phyloP scores from a whole-genome alignment of 2,329 filamentous ascomycete species.

The Aspergillus ibericus region DNA sequence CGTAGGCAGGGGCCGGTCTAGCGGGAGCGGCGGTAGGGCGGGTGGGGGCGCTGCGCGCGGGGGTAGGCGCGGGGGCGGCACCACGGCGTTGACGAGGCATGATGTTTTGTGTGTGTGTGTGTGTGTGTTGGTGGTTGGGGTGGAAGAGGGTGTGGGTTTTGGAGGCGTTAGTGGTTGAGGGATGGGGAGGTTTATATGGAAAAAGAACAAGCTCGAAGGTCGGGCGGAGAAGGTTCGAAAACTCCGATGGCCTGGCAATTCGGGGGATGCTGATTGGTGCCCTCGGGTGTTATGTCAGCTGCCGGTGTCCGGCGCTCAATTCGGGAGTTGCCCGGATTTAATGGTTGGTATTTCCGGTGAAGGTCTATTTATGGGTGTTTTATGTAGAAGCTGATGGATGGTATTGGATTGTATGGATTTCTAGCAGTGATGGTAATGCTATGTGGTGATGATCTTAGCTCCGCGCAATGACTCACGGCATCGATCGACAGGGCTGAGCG shows the following conservation, averaged over 20 bases:
- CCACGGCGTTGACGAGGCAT: conserved; percentile 80
- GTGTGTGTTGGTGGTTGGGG: conserved; percentile 25
- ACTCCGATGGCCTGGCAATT: conserved; percentile 23
- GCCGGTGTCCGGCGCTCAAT: conserved; percentile 1
- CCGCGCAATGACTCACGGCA: conserved; percentile 6
- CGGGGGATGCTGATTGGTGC: conserved; percentile 14
- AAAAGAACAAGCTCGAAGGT: conserved; percentile 25
- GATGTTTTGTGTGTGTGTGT: conserved; percentile 32
- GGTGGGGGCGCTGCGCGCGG: conserved; percentile 58
- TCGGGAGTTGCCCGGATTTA: neutral
- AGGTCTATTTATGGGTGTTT: too few species aligned
- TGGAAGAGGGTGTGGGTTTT: conserved; percentile 3
- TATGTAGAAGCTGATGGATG: neutral
- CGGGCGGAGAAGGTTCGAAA: conserved; percentile 26
- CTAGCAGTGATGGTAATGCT: neutral
- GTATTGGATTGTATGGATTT: neutral
- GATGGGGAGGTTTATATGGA: conserved; percentile 16
- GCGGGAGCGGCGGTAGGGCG: conserved; percentile 66
- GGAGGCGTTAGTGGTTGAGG: conserved; percentile 18
- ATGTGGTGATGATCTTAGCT: neutral
- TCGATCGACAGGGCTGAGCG: conserved; percentile 6
- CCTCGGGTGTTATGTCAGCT: conserved; percentile 2
- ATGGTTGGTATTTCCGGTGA: neutral
- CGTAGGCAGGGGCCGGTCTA: conserved; percentile 54
- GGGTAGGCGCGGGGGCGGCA: conserved; percentile 52